A percentile compares a stretch with the other conserved stretches of the same genome.
phyloP scores from a whole-genome alignment of 805 yeast genomes.

The Sugiyamaella marilandica region DNA sequence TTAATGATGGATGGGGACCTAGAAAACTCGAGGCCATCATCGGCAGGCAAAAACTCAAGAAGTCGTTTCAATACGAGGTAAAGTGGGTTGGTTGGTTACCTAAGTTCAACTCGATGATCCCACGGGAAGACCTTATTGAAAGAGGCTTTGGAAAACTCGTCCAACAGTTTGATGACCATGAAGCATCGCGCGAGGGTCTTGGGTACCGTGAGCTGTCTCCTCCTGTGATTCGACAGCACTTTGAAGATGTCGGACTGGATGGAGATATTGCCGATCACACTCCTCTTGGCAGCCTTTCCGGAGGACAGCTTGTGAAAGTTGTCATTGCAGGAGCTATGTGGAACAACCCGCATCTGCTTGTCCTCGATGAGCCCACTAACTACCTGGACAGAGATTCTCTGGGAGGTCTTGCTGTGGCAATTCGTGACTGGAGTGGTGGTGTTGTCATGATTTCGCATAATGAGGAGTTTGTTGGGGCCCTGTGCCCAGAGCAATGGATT shows the following conservation, averaged over 20 bases:
- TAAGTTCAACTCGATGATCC: slow-evolving; percentile 88
- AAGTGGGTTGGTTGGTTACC: slow-evolving; percentile 94
- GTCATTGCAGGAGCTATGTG: slow-evolving; percentile 99
- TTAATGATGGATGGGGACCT: slow-evolving; percentile 82
- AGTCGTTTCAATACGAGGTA: slow-evolving; percentile 92
- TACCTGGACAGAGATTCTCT: slow-evolving; percentile 98
- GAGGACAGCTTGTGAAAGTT: slow-evolving; percentile 97
- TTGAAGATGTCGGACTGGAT: slow-evolving; percentile 94
- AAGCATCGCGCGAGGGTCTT: slow-evolving; percentile 97
- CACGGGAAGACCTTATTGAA: slow-evolving; percentile 73
- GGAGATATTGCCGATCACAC: slow-evolving; percentile 99
- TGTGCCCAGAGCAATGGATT: slow-evolving; percentile 98
- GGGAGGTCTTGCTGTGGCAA: slow-evolving; percentile 96
- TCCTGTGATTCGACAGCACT: slow-evolving; percentile 89
- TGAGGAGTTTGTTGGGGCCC: slow-evolving; percentile 92
- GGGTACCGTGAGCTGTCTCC: slow-evolving; percentile 95
- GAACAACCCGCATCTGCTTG: slow-evolving; percentile 97
- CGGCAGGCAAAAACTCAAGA: slow-evolving; percentile 95
- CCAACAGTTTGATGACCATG: slow-evolving; percentile 97
- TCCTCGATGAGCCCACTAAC: slow-evolving; percentile 98
- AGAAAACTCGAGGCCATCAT: slow-evolving; percentile 90
- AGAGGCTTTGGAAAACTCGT: slow-evolving; percentile 87
- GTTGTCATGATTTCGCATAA: slow-evolving; percentile 98
- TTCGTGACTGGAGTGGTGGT: slow-evolving; percentile 97
- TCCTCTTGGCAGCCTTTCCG: slow-evolving; percentile 92